Base-by-base conservation (phyloP, 2,329 filamentous ascomycete genomes). In the Blastomyces gilchristii region DNA sequence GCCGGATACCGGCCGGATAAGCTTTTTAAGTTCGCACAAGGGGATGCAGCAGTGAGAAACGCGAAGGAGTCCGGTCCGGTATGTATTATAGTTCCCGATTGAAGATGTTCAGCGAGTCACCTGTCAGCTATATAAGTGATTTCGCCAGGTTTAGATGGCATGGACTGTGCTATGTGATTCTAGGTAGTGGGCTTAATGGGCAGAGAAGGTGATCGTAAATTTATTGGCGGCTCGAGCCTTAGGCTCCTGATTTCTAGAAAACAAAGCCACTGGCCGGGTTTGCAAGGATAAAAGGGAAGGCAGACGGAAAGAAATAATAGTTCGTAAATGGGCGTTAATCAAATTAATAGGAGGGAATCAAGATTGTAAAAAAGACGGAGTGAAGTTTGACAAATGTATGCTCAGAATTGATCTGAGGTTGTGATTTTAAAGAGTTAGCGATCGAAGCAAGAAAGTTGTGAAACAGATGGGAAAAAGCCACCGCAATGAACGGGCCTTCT, bases 381-480 rank as follows among this genome's bases (percentile, higher is more conserved):
- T 43, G n/a, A 57, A 39, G 37, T 7, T 52, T 8, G 14, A 18
- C 43, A 18, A 49, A 52, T 37, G 34, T 50, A 50, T 28, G 34
- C 11, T 61, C 37, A 61, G 43, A 61, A 61, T 52, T 61, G 58
- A 61, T 61, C 58, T 61, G 45, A 16, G 18, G 25, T 50, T 12
- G 34, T 41, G 41, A 8, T 25, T 39, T 52, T 28, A 37, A 22
- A 31, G 37, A 52, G 25, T 61, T 53, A 61, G 58, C 50, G 5
- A 37, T 12, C 8, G 34, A 25, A 25, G 11, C 16, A 34, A 53
- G 18, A 25, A 50, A 2, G 7, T 47, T 22, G 9, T 14, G 22
- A 50, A 47, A 22, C 28, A n/a, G 45, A 57, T 11, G 56, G 50
- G 54, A 31, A 25, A 25, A 5, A 41, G 18, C 47, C 11, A 25